phyloP scores from a whole-genome alignment of 768 basidiomycete genomes.

The Tylopilus vinaceipallidus region DNA sequence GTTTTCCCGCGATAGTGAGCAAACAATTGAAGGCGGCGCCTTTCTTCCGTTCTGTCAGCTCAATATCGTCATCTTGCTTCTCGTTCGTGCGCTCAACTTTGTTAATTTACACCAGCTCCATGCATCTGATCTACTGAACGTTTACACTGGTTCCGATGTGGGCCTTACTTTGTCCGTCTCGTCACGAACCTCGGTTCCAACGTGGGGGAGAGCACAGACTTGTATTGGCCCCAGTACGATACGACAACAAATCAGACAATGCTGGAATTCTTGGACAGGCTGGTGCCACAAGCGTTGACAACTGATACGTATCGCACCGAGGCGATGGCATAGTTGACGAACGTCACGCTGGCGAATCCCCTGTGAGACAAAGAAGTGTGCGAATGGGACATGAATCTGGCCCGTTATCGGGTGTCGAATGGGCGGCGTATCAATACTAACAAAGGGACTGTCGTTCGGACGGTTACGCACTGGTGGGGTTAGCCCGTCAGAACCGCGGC shows the following conservation, averaged over 20 bases:
- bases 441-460: no score
- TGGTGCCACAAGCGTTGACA: constrained; percentile 33
- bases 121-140: constrained; percentile 39
- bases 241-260: constrained; percentile 31
- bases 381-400: no score
- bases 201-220: constrained; percentile 20
- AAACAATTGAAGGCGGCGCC: constrained; percentile 44
- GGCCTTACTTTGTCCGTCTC: constrained; percentile 34
- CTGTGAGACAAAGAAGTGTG: neutral
- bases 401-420: no score
- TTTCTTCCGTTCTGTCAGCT: constrained; percentile 44
- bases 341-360: constrained; percentile 3
- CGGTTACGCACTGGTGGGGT: no score
- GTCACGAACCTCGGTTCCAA: constrained; percentile 39
- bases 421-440: no score
- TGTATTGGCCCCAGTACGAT: constrained; percentile 46
- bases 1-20: constrained; percentile 34
- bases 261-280: constrained; percentile 40
- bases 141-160: constrained; percentile 43
- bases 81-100: neutral
- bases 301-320: constrained; percentile 44
- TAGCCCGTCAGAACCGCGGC: no score
- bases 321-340: constrained; percentile 35
- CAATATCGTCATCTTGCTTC: no score
- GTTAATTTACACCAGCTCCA: constrained; percentile 36